phyloP scores from a whole-genome alignment of 2,329 filamentous ascomycete genomes.

The Colletotrichum cuscutae region DNA sequence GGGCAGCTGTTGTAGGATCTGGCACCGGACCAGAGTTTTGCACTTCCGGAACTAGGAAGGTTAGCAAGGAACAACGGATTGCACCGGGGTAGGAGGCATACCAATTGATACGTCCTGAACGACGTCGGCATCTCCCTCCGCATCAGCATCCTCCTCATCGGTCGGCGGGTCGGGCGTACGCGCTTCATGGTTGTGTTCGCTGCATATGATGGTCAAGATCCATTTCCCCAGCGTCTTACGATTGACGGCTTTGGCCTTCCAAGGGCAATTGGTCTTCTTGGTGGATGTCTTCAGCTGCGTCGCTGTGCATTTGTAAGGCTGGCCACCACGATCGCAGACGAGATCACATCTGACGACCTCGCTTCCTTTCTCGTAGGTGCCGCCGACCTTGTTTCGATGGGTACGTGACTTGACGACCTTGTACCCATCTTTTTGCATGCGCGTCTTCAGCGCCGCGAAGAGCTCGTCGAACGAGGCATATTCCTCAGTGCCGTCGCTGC shows the following conservation, averaged over 20 bases:
- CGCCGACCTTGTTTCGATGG: constrained; percentile 53
- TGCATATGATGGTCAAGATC: constrained; percentile 56
- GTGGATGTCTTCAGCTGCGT: constrained; percentile 58
- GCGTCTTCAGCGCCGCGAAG: constrained; percentile 51
- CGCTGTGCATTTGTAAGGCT: constrained; percentile 55
- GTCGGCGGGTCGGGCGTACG: constrained; percentile 54
- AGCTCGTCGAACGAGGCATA: constrained; percentile 54
- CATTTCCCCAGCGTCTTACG: constrained; percentile 55
- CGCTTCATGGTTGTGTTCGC: constrained; percentile 57
- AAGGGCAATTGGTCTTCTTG: constrained; percentile 58
- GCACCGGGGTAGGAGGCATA: neutral
- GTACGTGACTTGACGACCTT: constrained; percentile 57
- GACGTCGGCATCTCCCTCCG: constrained; percentile 39
- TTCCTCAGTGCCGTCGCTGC: constrained; percentile 43
- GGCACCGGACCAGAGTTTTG: constrained; percentile 20
- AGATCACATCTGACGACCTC: constrained; percentile 56
- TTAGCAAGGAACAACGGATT: neutral
- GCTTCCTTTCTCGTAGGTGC: constrained; percentile 52
- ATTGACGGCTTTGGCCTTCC: constrained; percentile 57
- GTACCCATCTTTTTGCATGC: constrained; percentile 57
- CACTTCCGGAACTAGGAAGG: constrained; percentile 10
- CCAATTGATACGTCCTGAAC: constrained; percentile 38
- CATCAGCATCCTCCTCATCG: constrained; percentile 48
- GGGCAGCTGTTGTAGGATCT: constrained; percentile 49
- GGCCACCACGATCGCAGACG: constrained; percentile 56